Conservation (phyloP, 78 protist genomes). For the Tieghemostelium lacteum region DNA sequence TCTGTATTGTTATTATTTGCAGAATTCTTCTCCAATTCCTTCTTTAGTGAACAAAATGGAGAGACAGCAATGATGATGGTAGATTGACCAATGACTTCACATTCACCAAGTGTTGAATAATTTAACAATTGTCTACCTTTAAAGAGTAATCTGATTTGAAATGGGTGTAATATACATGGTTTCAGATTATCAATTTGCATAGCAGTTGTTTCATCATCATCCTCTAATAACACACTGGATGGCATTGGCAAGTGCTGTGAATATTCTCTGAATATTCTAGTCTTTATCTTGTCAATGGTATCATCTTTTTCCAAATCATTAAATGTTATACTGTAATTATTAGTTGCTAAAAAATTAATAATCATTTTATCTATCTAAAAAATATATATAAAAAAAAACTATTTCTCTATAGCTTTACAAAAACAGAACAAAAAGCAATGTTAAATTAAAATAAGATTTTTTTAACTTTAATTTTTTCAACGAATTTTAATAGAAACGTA, state of each 20-base stretch:
- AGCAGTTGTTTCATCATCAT: slow-evolving; percentile 7
- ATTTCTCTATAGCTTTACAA: too few relatives aligned
- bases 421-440: too few relatives aligned
- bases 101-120: slow-evolving; percentile 14
- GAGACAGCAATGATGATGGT: slow-evolving; percentile 20
- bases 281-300: slow-evolving; percentile 33
- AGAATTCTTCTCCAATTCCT: neutral
- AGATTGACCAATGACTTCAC: neutral
- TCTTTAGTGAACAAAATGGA: slow-evolving; percentile 16
- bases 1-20: neutral
- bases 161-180: slow-evolving; percentile 21
- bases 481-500: too few relatives aligned
- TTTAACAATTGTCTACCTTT: slow-evolving; percentile 45
- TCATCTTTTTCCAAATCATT: slow-evolving; percentile 3
- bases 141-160: slow-evolving; percentile 33
- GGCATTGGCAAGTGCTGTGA: slow-evolving; percentile 48
- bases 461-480: too few relatives aligned
- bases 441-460: too few relatives aligned
- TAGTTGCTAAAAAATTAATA: slow-evolving; percentile 10
- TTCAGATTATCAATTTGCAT: neutral
- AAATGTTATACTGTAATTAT: slow-evolving; percentile 5
- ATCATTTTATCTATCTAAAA: too few relatives aligned
- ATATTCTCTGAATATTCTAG: slow-evolving; percentile 21
- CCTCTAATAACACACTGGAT: slow-evolving; percentile 6
- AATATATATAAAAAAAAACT: too few relatives aligned